These are phyloP conservation scores for Coccomyxa subellipsoidea DNA, from an alignment of 163 green algal genomes.

Conservation along the genomic window DNA sequence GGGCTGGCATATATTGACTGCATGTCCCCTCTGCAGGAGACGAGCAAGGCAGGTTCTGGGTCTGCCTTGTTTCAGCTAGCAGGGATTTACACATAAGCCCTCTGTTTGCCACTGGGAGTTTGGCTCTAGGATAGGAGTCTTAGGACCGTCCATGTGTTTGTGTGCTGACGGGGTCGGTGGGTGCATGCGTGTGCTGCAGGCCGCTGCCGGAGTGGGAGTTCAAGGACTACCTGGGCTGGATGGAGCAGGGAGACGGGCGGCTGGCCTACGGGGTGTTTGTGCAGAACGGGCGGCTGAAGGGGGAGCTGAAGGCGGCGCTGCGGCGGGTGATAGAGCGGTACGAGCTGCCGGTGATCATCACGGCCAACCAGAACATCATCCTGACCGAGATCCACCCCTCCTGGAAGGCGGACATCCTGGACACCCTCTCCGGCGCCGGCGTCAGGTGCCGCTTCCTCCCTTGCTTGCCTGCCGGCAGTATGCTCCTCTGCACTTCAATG, in stretches of 20 bases:
- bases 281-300: conserved; percentile 69
- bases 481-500: too few relatives aligned
- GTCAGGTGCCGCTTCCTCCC: conserved; percentile 15
- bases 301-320: conserved; percentile 95
- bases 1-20: too few relatives aligned
- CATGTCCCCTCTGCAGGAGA: too few relatives aligned
- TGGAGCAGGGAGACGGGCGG: conserved; percentile 93
- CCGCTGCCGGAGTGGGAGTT: conserved; percentile 91
- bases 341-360: conserved; percentile 89
- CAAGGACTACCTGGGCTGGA: conserved; percentile 96
- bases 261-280: conserved; percentile 92
- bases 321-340: conserved; percentile 91
- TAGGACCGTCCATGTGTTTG: too few relatives aligned
- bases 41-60: too few relatives aligned
- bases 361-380: conserved; percentile 97
- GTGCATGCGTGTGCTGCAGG: too few relatives aligned
- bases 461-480: background rate
- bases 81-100: too few relatives aligned
- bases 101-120: too few relatives aligned
- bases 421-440: conserved; percentile 37
- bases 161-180: too few relatives aligned
- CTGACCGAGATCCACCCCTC: conserved; percentile 84
- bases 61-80: too few relatives aligned
- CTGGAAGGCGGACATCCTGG: conserved; percentile 85
- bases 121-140: too few relatives aligned